Conservation (phyloP, 805 yeast genomes). For the Candida quercuum region DNA sequence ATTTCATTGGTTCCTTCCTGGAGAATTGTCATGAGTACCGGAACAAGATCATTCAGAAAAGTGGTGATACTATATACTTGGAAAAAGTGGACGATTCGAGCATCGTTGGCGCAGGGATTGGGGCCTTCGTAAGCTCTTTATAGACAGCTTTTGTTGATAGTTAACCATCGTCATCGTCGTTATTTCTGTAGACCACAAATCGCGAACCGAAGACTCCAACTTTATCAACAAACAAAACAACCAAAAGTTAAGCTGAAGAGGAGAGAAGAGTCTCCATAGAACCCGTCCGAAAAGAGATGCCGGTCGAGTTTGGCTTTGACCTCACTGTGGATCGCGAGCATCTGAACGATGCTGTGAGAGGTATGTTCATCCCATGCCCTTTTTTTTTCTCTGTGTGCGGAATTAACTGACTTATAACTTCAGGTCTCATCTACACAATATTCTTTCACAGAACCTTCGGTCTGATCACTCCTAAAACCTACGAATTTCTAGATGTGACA, state of each 20-base stretch:
- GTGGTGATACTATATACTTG: slow-evolving; percentile 32
- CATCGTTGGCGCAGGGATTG: slow-evolving; percentile 49
- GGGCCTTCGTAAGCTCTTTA: slow-evolving; percentile 29
- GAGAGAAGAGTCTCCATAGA: neutral
- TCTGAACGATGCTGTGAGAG: slow-evolving; percentile 48
- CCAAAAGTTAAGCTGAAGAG: too few relatives aligned
- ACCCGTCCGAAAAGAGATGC: neutral
- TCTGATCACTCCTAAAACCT: slow-evolving; percentile 47
- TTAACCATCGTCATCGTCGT: too few relatives aligned
- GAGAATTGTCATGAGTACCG: slow-evolving; percentile 31
- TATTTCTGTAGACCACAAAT: too few relatives aligned
- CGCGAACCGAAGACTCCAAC: too few relatives aligned
- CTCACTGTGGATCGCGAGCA: slow-evolving; percentile 48
- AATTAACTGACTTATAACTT: slow-evolving; percentile 2
- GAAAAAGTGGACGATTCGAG: slow-evolving; percentile 40
- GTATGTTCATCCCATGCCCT: slow-evolving; percentile 29
- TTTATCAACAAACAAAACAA: neutral
- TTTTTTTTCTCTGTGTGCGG: slow-evolving; percentile 5
- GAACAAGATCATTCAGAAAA: slow-evolving; percentile 22
- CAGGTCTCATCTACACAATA: slow-evolving; percentile 61
- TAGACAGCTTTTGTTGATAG: neutral
- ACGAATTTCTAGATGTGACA: slow-evolving; percentile 53
- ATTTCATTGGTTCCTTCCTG: slow-evolving; percentile 49
- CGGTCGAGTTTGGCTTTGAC: slow-evolving; percentile 43
- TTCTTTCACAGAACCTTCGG: slow-evolving; percentile 70